These are phyloP conservation scores for Camelina hispida DNA, from an alignment of 345 rosid genomes.

Conservation along the genomic window DNA sequence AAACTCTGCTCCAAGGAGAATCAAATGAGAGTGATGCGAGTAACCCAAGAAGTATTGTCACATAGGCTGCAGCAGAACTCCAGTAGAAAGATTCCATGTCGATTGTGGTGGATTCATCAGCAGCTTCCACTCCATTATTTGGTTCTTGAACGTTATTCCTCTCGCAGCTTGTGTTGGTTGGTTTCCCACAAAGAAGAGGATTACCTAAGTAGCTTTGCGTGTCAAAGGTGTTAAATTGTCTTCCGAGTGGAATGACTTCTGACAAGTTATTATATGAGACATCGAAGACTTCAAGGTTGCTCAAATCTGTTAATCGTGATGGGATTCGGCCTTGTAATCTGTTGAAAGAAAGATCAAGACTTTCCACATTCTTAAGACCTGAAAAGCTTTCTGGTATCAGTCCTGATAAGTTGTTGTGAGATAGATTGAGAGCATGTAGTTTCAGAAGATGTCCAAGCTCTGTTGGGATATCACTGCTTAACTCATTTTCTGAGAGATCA, in stretches of 20 bases:
- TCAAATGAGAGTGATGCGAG: conserved; percentile 27
- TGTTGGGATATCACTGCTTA: conserved; percentile 43
- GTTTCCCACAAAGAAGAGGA: background rate
- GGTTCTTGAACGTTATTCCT: background rate
- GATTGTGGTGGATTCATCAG: background rate
- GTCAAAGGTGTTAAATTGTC: conserved; percentile 14
- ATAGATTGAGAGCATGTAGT: conserved; percentile 38
- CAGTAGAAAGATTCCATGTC: conserved; percentile 22
- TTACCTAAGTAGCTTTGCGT: background rate
- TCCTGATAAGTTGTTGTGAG: conserved; percentile 44
- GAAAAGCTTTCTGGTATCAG: conserved; percentile 43
- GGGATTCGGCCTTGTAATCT: conserved; percentile 7
- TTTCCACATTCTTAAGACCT: conserved; percentile 39
- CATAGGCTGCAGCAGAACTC: conserved; percentile 11
- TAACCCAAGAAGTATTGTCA: conserved; percentile 14
- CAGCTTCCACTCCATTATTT: background rate
- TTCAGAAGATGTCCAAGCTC: conserved; percentile 34
- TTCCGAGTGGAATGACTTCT: background rate
- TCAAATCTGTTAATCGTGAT: background rate
- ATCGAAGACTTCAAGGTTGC: background rate
- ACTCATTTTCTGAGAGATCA: conserved; percentile 47
- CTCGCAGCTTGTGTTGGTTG: background rate
- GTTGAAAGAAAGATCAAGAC: conserved; percentile 48
- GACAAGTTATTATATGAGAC: conserved; percentile 15
- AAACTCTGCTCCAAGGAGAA: conserved; percentile 29